Evolutionary conservation across 805 yeast species (phyloP), one percentile per base, ranked within the genome.

Genomic region (Candida alai): DNA sequence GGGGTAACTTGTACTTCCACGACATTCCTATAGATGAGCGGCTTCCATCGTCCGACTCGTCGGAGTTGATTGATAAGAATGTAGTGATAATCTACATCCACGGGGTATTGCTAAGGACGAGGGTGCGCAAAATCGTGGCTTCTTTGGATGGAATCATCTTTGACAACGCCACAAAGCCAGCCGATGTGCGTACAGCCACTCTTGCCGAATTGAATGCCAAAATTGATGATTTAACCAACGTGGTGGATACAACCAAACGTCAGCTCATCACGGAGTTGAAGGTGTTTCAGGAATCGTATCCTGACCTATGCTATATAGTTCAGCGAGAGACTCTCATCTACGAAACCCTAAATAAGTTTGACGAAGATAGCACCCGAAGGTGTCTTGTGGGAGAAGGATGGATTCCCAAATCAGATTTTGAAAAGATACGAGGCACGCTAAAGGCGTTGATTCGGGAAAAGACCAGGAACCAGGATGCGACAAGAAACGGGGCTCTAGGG

Each of bases 331-430:
- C 74, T 43, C 56, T 73, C 16, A 77, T 80, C 26, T 80, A 68
- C 51, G 70, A 73, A 39, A 65, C 74, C 3, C 66, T 82, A 62
- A 80, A 81, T 55, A 66, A 65, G 39, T 84, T 84, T 47, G 79
- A 81, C 47, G 80, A 75, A 52, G 93, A 84, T 54, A 60, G 71
- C 35, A 73, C 74, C 27, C 70, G 87, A 54, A 73, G 76, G 50
- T 80, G 80, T 52, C 68, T 76, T 30, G 82, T 76, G 33, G 84
- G 78, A 20, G 86, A 78, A 65, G 87, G 86, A 28, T 82, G 84
- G 95, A 73, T 76, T 23, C 88, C 88, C 22, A 60, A 61, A 8
- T 64, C 65, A 35, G 83, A 78, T 39, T 58, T 78, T 29, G 45
- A 38, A 4, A 43, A 36, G 12, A 48, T 64, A 9, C 56, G 62